These are phyloP conservation scores for Dipodascus geniculatus DNA, from an alignment of 805 yeast species.

Conservation along the genomic window DNA sequence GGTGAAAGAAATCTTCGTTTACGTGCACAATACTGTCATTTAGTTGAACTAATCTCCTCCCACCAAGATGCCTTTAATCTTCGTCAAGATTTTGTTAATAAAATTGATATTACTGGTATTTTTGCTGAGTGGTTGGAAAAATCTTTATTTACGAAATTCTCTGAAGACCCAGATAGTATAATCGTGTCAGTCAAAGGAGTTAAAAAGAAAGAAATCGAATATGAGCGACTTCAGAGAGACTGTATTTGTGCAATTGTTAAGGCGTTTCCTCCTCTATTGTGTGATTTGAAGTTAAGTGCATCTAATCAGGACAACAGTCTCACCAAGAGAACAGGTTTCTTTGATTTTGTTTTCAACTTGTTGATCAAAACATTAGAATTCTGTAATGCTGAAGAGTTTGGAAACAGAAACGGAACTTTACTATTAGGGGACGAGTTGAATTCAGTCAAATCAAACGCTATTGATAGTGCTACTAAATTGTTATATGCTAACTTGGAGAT, in stretches of 20 bases:
- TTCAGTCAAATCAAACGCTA: constrained; percentile 45
- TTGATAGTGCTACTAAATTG: constrained; percentile 54
- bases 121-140: constrained; percentile 19
- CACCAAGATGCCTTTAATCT: constrained; percentile 16
- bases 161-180: constrained; percentile 1
- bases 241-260: constrained; percentile 12
- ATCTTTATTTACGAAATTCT: background rate
- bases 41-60: constrained; percentile 16
- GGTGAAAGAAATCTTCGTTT: constrained; percentile 11
- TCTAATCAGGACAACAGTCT: constrained; percentile 20
- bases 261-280: constrained; percentile 11
- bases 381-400: constrained; percentile 22
- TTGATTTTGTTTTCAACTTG: constrained; percentile 36
- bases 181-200: constrained; percentile 1
- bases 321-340: constrained; percentile 29
- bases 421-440: constrained; percentile 10
- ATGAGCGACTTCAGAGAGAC: constrained; percentile 13
- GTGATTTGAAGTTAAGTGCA: constrained; percentile 13
- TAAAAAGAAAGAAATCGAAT: constrained; percentile 5
- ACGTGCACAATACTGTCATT: constrained; percentile 14
- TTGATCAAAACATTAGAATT: constrained; percentile 35
- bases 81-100: constrained; percentile 12
- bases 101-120: constrained; percentile 15
- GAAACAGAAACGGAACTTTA: constrained; percentile 1
- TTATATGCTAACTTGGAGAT: constrained; percentile 64